Evolutionary conservation across 371 early-diverging fungal species (phyloP).

Genomic region (Mortierella sp.): DNA sequence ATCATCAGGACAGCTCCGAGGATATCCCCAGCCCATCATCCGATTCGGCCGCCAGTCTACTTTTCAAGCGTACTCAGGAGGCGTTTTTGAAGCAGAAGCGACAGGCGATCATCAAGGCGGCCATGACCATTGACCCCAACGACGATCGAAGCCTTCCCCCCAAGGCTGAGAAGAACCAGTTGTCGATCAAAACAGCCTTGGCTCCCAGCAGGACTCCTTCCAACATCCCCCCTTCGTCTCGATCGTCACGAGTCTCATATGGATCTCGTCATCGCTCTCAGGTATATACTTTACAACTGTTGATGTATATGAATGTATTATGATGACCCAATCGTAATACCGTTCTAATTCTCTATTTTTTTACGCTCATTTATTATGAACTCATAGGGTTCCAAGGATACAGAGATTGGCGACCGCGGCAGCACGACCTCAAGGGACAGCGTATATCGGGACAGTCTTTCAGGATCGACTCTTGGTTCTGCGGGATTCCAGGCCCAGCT

Average conservation of each 20-base stretch:
- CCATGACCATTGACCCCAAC: slow-evolving; percentile 29
- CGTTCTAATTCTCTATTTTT: not conserved
- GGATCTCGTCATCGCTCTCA: slow-evolving; percentile 41
- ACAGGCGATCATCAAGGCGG: slow-evolving; percentile 25
- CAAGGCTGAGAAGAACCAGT: not conserved
- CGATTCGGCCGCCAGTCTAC: not conserved
- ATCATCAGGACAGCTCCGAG: slow-evolving; percentile 5
- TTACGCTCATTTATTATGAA: not conserved
- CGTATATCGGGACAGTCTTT: slow-evolving; percentile 48
- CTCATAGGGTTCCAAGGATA: slow-evolving; percentile 36
- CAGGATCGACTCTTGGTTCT: slow-evolving; percentile 54
- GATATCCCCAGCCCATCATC: not conserved
- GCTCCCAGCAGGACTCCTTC: slow-evolving; percentile 10
- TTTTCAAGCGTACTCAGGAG: slow-evolving; percentile 21
- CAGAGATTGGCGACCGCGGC: slow-evolving; percentile 49
- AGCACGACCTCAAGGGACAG: slow-evolving; percentile 56
- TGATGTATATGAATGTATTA: not conserved
- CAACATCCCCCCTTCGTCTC: slow-evolving; percentile 21
- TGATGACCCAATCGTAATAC: not conserved
- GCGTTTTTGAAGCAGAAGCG: slow-evolving; percentile 26
- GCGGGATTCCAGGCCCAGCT: slow-evolving; percentile 44
- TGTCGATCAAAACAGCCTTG: slow-evolving; percentile 9
- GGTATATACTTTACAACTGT: slow-evolving; percentile 16
- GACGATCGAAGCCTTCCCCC: slow-evolving; percentile 31
- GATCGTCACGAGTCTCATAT: slow-evolving; percentile 32